Evolutionary conservation across 75 land plant species (phyloP), one percentile per base, ranked within the genome.

Genomic region (Cryptomeria japonica): DNA sequence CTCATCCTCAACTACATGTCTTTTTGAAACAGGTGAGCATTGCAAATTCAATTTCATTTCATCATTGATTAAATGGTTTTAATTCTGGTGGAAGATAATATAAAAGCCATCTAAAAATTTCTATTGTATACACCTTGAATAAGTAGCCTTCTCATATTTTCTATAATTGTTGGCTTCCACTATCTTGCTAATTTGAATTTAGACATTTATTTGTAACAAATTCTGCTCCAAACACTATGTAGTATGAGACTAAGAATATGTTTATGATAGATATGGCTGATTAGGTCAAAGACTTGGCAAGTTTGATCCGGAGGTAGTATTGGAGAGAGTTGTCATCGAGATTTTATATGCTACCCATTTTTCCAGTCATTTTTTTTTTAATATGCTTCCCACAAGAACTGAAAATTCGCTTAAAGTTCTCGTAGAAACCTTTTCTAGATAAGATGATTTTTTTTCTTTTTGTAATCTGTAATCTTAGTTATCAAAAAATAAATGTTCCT

Each of bases 1-100:
- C 99, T 78, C 99, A 98, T 91, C 99, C 99, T 80, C 97, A 98
- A 86, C 93, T 98, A 73, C 99, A 98, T 86, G 89, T 97, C 51
- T 97, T 98, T 88, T 89, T 98, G 86, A 95, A 95, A 80, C 97
- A 96, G 97, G 99, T 97, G 12, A 34, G 77, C 37, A 75, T 38
- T 83, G 87, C 49, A 88, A 31, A 32, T 22, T 72, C 14, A 32
- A 10, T 31, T 31, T 72, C 36, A 6, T 72, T 1, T 31, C 31
- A 72, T 31, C 36, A 31, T 31, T 72, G 36, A 72, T 36, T 72
- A 31, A 8, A 7, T 72, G 36, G 11, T 28, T 28, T 25, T 72
- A 72, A 72, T 32, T 72, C 34, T 72, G 0, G 36, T 72, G 76
- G 36, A 72, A 72, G 36, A 32, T 72, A 10, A 31, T 72, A 9